Percentiles rank a stretch among this genome's conserved stretches.
Evolutionary conservation across 1,284 basidiomycete species (phyloP).

Genomic region (Mycosarcoma maydis): DNA sequence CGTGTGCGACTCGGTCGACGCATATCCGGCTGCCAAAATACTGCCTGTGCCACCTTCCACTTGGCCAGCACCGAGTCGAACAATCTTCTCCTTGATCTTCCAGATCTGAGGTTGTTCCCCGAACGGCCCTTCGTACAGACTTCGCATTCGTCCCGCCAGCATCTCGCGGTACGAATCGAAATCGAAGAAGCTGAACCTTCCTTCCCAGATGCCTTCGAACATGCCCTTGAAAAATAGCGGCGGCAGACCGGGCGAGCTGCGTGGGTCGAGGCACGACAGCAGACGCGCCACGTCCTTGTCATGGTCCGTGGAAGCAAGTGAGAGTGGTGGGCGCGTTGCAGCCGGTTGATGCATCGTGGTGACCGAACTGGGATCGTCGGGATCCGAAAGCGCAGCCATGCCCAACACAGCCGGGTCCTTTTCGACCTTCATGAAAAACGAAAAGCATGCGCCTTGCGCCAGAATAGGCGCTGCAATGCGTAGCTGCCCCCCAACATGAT

Average conservation of each 20-base stretch:
- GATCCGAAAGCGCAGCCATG: constrained; percentile 36
- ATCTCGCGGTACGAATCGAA: constrained; percentile 72
- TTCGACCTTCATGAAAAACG: constrained; percentile 67
- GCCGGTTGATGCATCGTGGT: constrained; percentile 29
- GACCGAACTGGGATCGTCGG: constrained; percentile 14
- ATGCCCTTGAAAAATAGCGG: constrained; percentile 68
- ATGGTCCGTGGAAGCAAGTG: constrained; percentile 52
- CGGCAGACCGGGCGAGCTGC: constrained; percentile 67
- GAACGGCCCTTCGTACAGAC: constrained; percentile 70
- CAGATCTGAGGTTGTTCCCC: constrained; percentile 73
- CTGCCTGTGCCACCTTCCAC: constrained; percentile 37
- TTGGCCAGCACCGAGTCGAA: constrained; percentile 51
- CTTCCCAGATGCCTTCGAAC: constrained; percentile 71
- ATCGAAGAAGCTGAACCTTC: constrained; percentile 72
- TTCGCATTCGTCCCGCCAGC: constrained; percentile 69
- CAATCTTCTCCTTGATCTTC: constrained; percentile 70
- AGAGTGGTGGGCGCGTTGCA: constrained; percentile 26
- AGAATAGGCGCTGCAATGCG: constrained; percentile 62
- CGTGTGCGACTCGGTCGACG: constrained; percentile 4
- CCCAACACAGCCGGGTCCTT: constrained; percentile 61
- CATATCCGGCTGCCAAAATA: constrained; percentile 39
- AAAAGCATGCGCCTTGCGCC: constrained; percentile 65
- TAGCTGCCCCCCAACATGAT: constrained; percentile 66
- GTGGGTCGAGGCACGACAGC: constrained; percentile 65
- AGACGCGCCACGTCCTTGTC: constrained; percentile 54